phyloP scores from a whole-genome alignment of 495 filamentous ascomycete species.

The Cudoniella acicularis region DNA sequence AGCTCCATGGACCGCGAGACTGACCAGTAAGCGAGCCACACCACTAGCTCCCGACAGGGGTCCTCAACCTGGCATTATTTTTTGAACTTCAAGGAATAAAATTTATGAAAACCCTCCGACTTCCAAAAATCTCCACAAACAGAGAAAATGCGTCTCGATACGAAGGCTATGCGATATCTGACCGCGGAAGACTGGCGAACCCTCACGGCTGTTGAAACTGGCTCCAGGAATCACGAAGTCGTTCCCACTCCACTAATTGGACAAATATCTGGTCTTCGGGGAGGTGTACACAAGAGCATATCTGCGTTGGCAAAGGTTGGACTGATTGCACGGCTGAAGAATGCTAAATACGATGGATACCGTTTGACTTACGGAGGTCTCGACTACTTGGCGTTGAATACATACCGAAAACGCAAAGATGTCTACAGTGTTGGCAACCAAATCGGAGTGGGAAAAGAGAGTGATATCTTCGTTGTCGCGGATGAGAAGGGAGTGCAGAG shows the following conservation, averaged over 20 bases:
- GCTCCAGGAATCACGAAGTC: constrained; percentile 93
- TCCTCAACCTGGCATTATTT: constrained; percentile 1
- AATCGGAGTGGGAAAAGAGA: constrained; percentile 96
- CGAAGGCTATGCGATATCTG: constrained; percentile 86
- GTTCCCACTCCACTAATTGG: constrained; percentile 88
- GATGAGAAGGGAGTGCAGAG: constrained; percentile 58
- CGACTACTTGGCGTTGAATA: constrained; percentile 91
- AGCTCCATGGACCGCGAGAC: constrained; percentile 11
- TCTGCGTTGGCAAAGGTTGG: constrained; percentile 88
- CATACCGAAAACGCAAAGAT: constrained; percentile 69
- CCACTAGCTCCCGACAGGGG: constrained; percentile 15
- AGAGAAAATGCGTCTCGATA: constrained; percentile 83
- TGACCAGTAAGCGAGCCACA: constrained; percentile 6
- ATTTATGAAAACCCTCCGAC: constrained; percentile 2
- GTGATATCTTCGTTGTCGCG: constrained; percentile 91
- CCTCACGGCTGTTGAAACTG: constrained; percentile 87
- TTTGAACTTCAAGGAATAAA: constrained; percentile 20
- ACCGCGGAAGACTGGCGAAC: constrained; percentile 91
- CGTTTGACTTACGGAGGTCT: constrained; percentile 94
- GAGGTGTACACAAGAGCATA: constrained; percentile 83
- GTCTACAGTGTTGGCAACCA: constrained; percentile 93
- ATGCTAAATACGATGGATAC: constrained; percentile 97
- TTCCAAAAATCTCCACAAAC: constrained; percentile 2
- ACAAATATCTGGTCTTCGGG: constrained; percentile 74
- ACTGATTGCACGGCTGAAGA: constrained; percentile 87